Base-by-base conservation (phyloP, 495 filamentous ascomycete genomes). In the Pyrenula aspistea region DNA sequence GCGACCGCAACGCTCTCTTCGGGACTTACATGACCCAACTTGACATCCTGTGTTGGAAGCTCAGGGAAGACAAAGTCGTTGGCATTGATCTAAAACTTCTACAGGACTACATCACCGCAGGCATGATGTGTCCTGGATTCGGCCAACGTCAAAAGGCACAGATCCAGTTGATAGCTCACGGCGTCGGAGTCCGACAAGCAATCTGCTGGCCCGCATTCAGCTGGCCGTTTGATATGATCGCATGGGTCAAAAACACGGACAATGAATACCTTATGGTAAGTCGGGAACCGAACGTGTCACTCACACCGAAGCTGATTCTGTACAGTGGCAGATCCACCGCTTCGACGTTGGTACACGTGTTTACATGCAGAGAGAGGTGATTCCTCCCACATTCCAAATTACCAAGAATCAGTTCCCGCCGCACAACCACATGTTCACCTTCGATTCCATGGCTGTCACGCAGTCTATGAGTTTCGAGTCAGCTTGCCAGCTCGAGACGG, bases 101-200 rank as follows among this genome's bases (percentile, higher is more conserved):
- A 12, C 67, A 72, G 48, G 79, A 86, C 49, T 65, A 86, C n/a
- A 68, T 81, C 24, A 68, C 69, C 1, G 77, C 82, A 1, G 81
- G 76, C 19, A 68, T 88, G 57, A 69, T 69, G 0, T 89, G 84
- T 59, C 78, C 80, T 4, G 83, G 77, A 0, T 89, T 89, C 66
- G 81, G 77, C 15, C 79, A 84, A 1, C 62, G 73, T 2, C 81
- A 84, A 70, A 80, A 79, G 65, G 76, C 80, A 58, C 73, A 76
- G 60, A 68, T 82, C 36, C 50, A 52, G 31, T 8, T 42, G 15
- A 42, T 42, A 15, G 31, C 31, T 42, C 31, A 42, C 15, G 8
- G 15, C 15, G 31, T 15, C 15, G 31, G 31, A 42, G 15, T 42
- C 31, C 4, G 31, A 4, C 31, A 42, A 15, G 4, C 31, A 42